These are phyloP conservation scores for Sugiyamaella chiloensis DNA, from an alignment of 805 yeast species.

Conservation along the genomic window DNA sequence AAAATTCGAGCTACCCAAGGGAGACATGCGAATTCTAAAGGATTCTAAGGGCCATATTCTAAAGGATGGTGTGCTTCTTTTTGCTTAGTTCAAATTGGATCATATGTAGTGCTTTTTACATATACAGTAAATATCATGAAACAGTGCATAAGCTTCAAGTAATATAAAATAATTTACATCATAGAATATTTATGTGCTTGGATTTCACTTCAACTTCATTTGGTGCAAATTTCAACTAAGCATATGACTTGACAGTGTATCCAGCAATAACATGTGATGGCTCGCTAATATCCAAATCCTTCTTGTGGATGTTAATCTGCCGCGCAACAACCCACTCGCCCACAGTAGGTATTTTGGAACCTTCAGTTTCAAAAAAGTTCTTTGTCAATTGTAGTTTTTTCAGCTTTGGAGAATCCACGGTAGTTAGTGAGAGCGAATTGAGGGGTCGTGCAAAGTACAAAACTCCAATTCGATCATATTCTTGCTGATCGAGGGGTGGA, in stretches of 20 bases:
- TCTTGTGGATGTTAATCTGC: constrained; percentile 8
- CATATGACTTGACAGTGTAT: no score
- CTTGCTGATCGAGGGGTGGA: constrained; percentile 3
- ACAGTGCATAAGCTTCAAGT: no score
- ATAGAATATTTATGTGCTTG: no score
- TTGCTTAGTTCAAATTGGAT: no score
- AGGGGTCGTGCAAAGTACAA: constrained; percentile 5
- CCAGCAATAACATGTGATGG: constrained; percentile 8
- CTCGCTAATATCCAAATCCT: neutral
- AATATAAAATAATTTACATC: no score
- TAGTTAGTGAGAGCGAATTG: neutral
- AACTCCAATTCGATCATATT: constrained; percentile 1
- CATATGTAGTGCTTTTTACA: no score
- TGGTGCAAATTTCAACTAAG: no score
- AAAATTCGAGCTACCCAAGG: constrained; percentile 3
- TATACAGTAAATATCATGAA: no score
- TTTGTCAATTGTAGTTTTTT: neutral
- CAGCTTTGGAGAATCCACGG: constrained; percentile 7
- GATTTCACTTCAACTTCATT: no score
- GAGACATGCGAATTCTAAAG: constrained; percentile 2
- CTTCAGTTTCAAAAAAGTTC: constrained; percentile 8
- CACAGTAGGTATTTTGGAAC: constrained; percentile 4
- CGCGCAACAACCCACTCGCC: constrained; percentile 13
- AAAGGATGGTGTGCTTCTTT: neutral
- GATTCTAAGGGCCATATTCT: neutral